phyloP scores from a whole-genome alignment of 768 basidiomycete species.

The Sarcomyxa edulis region DNA sequence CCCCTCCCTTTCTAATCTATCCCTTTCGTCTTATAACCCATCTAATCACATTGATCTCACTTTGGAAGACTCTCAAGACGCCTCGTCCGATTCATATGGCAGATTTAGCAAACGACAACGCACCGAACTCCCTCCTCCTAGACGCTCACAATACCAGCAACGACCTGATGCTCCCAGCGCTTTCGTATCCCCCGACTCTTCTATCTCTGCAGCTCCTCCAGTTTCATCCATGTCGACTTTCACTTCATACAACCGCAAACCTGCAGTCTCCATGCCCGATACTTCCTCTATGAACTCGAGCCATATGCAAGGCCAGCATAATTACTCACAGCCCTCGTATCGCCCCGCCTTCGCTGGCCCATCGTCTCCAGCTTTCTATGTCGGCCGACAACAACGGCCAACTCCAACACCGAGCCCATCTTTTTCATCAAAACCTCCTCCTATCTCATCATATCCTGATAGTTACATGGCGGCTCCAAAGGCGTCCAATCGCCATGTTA shows the following conservation, averaged over 20 bases:
- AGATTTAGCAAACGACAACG: constrained; percentile 39
- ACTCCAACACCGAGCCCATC: constrained; percentile 15
- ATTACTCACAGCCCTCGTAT: constrained; percentile 15
- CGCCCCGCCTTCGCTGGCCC: constrained; percentile 49
- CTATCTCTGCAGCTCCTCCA: constrained; percentile 4
- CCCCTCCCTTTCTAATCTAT: constrained; percentile 26
- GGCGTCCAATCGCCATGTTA: constrained; percentile 45
- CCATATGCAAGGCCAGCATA: no score
- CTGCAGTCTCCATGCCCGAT: constrained; percentile 11
- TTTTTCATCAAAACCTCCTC: constrained; percentile 19
- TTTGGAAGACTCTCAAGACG: constrained; percentile 58
- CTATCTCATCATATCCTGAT: constrained; percentile 14
- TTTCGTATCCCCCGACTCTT: constrained; percentile 4
- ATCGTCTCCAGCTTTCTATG: constrained; percentile 26
- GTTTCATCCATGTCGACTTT: constrained; percentile 18
- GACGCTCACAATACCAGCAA: constrained; percentile 8
- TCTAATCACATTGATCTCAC: constrained; percentile 68
- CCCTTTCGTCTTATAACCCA: constrained; percentile 33
- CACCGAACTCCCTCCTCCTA: constrained; percentile 23
- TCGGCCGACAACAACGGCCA: constrained; percentile 18
- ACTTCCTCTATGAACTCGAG: constrained; percentile 12
- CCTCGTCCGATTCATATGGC: constrained; percentile 19
- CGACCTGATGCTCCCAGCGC: constrained; percentile 4
- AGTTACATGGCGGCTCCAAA: constrained; percentile 16
- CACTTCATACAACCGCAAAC: constrained; percentile 10